These are phyloP conservation scores for Metarhizium humberi DNA, from an alignment of 2,329 filamentous ascomycete species.

Conservation along the genomic window DNA sequence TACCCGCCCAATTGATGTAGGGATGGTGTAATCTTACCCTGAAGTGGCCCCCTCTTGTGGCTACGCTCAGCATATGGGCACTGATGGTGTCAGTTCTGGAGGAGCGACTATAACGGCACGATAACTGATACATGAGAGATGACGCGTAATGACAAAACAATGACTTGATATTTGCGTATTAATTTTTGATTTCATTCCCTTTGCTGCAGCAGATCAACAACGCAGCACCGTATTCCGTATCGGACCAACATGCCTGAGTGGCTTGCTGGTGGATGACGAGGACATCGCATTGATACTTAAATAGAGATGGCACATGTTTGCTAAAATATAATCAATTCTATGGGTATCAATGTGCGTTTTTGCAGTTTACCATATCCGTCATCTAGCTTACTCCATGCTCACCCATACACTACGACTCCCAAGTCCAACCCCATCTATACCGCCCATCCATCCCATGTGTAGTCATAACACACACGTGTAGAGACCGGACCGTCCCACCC, in stretches of 20 bases:
- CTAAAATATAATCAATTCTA: neutral
- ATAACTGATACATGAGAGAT: constrained; percentile 7
- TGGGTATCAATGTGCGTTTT: neutral
- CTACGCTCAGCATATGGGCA: neutral
- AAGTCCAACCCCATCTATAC: neutral
- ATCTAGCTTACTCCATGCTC: neutral
- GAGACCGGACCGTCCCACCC: neutral
- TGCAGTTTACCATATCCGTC: neutral
- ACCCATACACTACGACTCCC: neutral
- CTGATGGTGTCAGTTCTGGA: constrained; percentile 9
- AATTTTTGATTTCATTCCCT: neutral
- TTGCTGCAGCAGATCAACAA: neutral
- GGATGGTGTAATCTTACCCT: neutral
- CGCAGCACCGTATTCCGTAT: neutral
- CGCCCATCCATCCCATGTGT: neutral
- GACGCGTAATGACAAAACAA: neutral
- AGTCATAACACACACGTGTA: neutral
- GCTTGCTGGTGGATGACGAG: neutral
- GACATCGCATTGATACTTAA: too few relatives aligned
- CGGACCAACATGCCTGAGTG: neutral
- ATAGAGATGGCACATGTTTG: neutral
- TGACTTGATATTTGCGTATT: neutral
- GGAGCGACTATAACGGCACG: constrained; percentile 15
- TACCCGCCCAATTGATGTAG: neutral
- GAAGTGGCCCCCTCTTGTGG: neutral